Evolutionary conservation across 2,329 filamentous ascomycete species (phyloP).

Genomic region (Monascus ruber): DNA sequence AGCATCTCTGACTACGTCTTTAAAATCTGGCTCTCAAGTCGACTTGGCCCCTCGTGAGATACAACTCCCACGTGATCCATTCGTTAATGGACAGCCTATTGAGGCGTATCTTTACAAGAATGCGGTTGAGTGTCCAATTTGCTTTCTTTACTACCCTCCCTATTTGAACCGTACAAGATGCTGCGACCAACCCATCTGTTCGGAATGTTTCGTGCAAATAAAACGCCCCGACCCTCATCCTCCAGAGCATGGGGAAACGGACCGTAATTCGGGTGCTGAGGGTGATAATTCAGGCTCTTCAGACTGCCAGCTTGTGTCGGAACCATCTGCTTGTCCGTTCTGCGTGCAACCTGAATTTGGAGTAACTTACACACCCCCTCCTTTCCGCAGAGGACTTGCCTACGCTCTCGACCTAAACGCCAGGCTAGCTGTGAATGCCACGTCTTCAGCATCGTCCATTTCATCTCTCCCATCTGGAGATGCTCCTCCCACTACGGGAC

Average conservation of each 20-base stretch:
- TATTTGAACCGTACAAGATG: conserved; percentile 90
- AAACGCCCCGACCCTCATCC: conserved; percentile 86
- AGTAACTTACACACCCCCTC: conserved; percentile 83
- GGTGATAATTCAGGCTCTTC: conserved; percentile 29
- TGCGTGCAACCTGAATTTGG: conserved; percentile 93
- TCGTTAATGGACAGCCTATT: conserved; percentile 85
- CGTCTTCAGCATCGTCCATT: conserved; percentile 74
- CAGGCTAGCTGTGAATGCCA: conserved; percentile 41
- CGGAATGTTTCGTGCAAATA: conserved; percentile 98
- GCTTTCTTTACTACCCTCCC: conserved; percentile 89
- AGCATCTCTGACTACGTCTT: conserved; percentile 67
- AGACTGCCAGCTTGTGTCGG: conserved; percentile 64
- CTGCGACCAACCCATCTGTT: conserved; percentile 93
- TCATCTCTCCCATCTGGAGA: conserved; percentile 59
- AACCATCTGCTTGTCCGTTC: conserved; percentile 86
- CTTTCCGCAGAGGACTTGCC: conserved; percentile 71
- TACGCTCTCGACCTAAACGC: conserved; percentile 48
- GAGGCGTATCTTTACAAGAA: conserved; percentile 93
- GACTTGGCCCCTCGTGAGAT: conserved; percentile 69
- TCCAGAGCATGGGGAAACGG: conserved; percentile 56
- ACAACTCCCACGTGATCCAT: conserved; percentile 68
- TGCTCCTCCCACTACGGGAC: conserved; percentile 24
- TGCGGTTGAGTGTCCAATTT: conserved; percentile 83
- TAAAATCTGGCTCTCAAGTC: conserved; percentile 58
- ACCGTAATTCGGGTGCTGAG: conserved; percentile 26